phyloP scores from a whole-genome alignment of 768 basidiomycete species.

The Tulasnella sp. region DNA sequence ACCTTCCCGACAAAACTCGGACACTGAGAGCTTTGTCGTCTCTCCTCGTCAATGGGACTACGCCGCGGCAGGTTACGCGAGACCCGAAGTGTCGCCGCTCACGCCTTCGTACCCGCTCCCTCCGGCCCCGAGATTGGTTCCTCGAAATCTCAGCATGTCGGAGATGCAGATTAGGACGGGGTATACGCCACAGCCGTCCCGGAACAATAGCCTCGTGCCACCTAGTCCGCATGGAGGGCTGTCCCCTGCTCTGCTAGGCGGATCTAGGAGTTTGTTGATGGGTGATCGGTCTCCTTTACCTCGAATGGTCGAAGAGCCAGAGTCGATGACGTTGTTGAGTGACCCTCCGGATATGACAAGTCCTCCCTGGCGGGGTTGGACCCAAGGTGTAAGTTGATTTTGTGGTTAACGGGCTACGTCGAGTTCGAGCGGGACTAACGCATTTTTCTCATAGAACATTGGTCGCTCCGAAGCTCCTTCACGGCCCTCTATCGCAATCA shows the following conservation, averaged over 20 bases:
- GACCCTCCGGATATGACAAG: neutral
- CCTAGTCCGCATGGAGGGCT: neutral
- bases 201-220: constrained; percentile 9
- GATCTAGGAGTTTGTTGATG: neutral
- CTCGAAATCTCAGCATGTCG: constrained; percentile 8
- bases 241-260: neutral
- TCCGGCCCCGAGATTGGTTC: neutral
- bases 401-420: neutral
- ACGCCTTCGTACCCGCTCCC: constrained; percentile 8
- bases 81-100: constrained; percentile 10
- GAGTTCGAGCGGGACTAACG: neutral
- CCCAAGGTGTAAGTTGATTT: neutral
- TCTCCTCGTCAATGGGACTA: neutral
- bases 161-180: constrained; percentile 9
- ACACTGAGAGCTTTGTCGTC: neutral
- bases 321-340: neutral
- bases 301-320: neutral
- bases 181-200: neutral
- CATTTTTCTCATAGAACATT: neutral
- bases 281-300: neutral
- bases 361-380: neutral
- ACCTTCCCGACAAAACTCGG: neutral
- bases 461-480: neutral
- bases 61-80: neutral
- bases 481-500: neutral